Evolutionary conservation across 768 basidiomycete species (phyloP).

Genomic region (Podaxis rugospora): DNA sequence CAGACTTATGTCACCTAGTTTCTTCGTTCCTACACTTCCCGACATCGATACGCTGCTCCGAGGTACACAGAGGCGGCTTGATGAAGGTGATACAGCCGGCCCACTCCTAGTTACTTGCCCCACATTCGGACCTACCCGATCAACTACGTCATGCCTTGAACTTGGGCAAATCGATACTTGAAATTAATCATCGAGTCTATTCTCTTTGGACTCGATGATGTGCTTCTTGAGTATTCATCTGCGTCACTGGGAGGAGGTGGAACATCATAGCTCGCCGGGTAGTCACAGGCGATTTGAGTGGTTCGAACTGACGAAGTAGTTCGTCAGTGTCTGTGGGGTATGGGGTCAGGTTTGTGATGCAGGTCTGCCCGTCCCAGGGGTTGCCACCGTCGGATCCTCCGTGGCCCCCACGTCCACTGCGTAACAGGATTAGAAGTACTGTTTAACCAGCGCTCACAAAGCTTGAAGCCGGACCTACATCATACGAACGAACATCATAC

Average conservation of each 20-base stretch:
- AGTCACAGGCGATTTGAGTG: background rate
- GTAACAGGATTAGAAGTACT: background rate
- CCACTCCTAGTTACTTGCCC: background rate
- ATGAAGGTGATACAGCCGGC: background rate
- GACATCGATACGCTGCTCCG: background rate
- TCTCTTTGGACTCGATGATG: background rate
- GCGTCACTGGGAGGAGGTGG: background rate
- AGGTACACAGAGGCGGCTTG: background rate
- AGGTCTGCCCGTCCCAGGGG: background rate
- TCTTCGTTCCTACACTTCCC: background rate
- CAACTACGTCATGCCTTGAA: background rate
- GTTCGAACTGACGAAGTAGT: background rate
- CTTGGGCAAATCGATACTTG: background rate
- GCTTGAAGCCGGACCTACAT: background rate
- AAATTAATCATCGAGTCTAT: background rate
- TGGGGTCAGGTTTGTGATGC: background rate
- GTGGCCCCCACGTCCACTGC: background rate
- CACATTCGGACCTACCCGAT: background rate
- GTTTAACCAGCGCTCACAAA: background rate
- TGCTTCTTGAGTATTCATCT: background rate
- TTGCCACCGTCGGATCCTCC: background rate
- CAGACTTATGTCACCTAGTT: background rate
- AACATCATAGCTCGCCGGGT: background rate
- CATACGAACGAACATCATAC: background rate
- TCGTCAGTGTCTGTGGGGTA: background rate